A percentile compares a stretch with the other conserved stretches of the same genome.
phyloP scores from a whole-genome alignment of 179 eudicot species.

The Vitellaria paradoxa region DNA sequence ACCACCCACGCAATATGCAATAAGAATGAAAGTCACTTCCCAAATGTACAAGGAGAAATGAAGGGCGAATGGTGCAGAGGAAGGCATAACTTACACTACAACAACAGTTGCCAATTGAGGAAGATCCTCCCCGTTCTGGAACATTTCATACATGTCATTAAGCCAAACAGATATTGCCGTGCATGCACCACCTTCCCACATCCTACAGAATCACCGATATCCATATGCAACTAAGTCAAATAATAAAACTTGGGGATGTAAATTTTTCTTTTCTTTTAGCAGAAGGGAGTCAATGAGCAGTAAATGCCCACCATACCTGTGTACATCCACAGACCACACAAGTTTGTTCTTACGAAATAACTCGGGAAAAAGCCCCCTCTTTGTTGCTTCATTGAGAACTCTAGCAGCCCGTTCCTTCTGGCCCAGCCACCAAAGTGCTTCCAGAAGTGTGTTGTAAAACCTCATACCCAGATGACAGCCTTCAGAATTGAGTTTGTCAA shows the following conservation, averaged over 20 bases:
- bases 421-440: slow-evolving; percentile 90
- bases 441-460: slow-evolving; percentile 79
- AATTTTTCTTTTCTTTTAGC: neutral
- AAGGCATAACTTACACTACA: slow-evolving; percentile 60
- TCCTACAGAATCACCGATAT: slow-evolving; percentile 38
- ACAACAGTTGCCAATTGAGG: slow-evolving; percentile 74
- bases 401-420: slow-evolving; percentile 84
- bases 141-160: slow-evolving; percentile 47
- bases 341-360: slow-evolving; percentile 63
- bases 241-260: neutral
- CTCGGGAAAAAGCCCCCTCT: slow-evolving; percentile 84
- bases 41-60: neutral
- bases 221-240: slow-evolving; percentile 4
- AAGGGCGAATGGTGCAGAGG: neutral
- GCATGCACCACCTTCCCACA: slow-evolving; percentile 91
- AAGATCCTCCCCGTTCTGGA: slow-evolving; percentile 54
- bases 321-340: slow-evolving; percentile 88
- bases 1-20: neutral
- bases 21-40: neutral
- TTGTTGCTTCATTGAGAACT: slow-evolving; percentile 79
- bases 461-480: slow-evolving; percentile 78
- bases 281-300: neutral
- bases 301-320: slow-evolving; percentile 46
- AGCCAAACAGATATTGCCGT: slow-evolving; percentile 82
- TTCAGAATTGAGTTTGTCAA: slow-evolving; percentile 80